phyloP scores from a whole-genome alignment of 1,139 yeast species.

The Yamadazyma pseudoaaseri region DNA sequence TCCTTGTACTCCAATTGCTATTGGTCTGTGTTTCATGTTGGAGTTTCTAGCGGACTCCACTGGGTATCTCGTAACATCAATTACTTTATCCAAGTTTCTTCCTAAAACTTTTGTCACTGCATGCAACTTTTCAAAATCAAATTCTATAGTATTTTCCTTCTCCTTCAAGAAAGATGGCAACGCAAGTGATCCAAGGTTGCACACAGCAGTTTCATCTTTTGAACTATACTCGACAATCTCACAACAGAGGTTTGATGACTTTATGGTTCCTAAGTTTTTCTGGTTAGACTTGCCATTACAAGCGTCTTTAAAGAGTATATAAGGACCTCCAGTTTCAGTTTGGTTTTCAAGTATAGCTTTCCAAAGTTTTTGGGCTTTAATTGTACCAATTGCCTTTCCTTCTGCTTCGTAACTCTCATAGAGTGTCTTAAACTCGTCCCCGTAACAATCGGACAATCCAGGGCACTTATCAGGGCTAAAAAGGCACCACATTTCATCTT shows the following conservation, averaged over 20 bases:
- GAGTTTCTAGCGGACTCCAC: slow-evolving; percentile 66
- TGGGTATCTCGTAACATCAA: slow-evolving; percentile 80
- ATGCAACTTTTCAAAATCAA: slow-evolving; percentile 71
- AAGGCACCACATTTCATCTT: slow-evolving; percentile 50
- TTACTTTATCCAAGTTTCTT: slow-evolving; percentile 70
- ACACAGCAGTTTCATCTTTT: slow-evolving; percentile 55
- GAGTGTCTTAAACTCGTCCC: slow-evolving; percentile 46
- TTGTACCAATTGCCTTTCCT: slow-evolving; percentile 32
- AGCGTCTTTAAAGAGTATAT: slow-evolving; percentile 56
- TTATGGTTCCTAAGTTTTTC: slow-evolving; percentile 53
- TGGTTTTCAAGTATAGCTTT: slow-evolving; percentile 52
- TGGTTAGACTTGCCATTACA: slow-evolving; percentile 56
- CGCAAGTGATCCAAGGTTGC: slow-evolving; percentile 55
- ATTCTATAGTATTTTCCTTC: slow-evolving; percentile 43
- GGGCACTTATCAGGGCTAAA: slow-evolving; percentile 56
- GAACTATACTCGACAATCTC: slow-evolving; percentile 58
- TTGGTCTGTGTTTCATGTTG: slow-evolving; percentile 77
- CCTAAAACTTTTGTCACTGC: slow-evolving; percentile 71
- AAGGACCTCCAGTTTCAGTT: slow-evolving; percentile 62
- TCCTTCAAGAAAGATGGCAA: slow-evolving; percentile 42
- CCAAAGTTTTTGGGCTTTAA: slow-evolving; percentile 57
- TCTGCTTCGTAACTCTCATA: slow-evolving; percentile 48
- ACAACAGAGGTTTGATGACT: slow-evolving; percentile 58
- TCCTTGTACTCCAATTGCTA: slow-evolving; percentile 90
- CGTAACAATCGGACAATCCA: slow-evolving; percentile 50